Percentiles rank a stretch among this genome's conserved stretches.
Evolutionary conservation across 1,139 yeast species (phyloP).

Genomic region (Pichia sp.): DNA sequence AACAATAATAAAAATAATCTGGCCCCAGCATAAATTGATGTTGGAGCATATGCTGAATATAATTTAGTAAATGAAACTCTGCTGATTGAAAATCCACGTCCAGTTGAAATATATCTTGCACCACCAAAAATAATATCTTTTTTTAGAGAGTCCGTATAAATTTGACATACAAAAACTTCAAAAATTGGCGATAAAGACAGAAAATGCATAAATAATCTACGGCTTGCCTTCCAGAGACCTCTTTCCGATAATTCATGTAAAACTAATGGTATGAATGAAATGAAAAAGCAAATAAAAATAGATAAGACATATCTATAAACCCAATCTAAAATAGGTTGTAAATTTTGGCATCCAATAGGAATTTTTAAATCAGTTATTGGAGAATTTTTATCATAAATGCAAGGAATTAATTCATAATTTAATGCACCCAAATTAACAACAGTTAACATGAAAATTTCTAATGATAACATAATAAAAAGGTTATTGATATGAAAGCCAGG

Average conservation of each 20-base stretch:
- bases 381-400: conserved; percentile 46
- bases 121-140: conserved; percentile 75
- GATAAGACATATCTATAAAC: conserved; percentile 74
- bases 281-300: conserved; percentile 75
- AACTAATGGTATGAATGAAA: conserved; percentile 72
- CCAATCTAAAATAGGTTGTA: conserved; percentile 75
- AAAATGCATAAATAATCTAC: conserved; percentile 58
- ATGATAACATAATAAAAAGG: conserved; percentile 67
- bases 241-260: conserved; percentile 77
- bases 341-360: conserved; percentile 72
- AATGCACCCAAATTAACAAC: conserved; percentile 64
- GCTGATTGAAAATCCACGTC: conserved; percentile 77
- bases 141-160: conserved; percentile 65
- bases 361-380: conserved; percentile 55
- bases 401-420: conserved; percentile 51
- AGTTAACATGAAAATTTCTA: conserved; percentile 64
- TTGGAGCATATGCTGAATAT: conserved; percentile 57
- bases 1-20: conserved; percentile 50
- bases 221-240: conserved; percentile 58
- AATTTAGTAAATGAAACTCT: conserved; percentile 54
- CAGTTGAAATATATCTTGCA: conserved; percentile 78
- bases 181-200: conserved; percentile 74
- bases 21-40: conserved; percentile 63
- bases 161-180: conserved; percentile 83
- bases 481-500: conserved; percentile 88